phyloP scores from a whole-genome alignment of 208 protist species.

The Trypanosoma avium region DNA sequence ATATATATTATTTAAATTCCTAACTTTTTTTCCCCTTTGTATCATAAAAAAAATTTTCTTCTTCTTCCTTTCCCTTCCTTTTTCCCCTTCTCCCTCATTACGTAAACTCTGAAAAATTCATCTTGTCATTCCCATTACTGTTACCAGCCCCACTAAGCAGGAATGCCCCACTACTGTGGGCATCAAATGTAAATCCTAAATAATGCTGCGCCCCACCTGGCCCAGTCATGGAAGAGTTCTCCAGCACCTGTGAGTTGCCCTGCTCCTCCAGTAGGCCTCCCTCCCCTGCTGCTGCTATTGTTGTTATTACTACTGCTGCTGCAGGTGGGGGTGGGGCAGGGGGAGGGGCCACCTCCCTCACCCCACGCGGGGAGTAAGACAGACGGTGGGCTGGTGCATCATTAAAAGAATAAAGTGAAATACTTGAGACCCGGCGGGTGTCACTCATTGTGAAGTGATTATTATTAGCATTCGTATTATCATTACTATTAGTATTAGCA shows the following conservation, averaged over 20 bases:
- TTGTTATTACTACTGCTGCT: no score
- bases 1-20: not conserved
- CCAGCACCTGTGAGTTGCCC: not conserved
- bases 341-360: no score
- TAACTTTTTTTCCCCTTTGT: not conserved
- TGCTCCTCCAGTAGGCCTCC: not conserved
- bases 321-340: no score
- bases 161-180: constrained; percentile 1
- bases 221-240: not conserved
- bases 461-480: no score
- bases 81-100: not conserved
- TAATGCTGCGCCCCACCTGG: constrained; percentile 23
- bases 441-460: not conserved
- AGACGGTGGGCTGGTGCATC: not conserved
- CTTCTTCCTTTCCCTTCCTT: not conserved
- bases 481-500: no score
- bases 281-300: no score
- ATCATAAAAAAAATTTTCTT: not conserved
- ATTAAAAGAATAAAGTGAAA: not conserved
- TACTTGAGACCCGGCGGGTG: not conserved
- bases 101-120: not conserved
- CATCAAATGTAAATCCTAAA: constrained; percentile 28
- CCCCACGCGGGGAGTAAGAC: no score
- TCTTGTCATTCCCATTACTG: not conserved
- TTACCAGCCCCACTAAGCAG: constrained; percentile 5